Percentiles rank a stretch among this genome's conserved stretches.
Conservation (phyloP, 257 asterid genomes). For the Solanum neorickii region DNA sequence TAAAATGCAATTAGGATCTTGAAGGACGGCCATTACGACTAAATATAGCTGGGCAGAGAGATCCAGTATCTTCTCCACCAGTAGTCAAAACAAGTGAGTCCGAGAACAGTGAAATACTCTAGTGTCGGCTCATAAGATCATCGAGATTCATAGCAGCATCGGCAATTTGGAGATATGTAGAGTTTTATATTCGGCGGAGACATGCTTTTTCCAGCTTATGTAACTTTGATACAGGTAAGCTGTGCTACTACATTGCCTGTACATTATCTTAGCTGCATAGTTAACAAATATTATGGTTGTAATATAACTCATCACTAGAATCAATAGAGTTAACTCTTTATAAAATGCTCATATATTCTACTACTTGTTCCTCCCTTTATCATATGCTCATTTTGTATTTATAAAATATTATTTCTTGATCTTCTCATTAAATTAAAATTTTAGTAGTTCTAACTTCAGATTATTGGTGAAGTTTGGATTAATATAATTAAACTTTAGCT, state of each 20-base stretch:
- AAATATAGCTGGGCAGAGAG: constrained; percentile 42
- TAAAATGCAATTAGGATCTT: constrained; percentile 42
- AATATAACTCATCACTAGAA: neutral
- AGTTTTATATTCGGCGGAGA: neutral
- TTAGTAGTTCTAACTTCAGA: neutral
- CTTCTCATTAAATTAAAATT: neutral
- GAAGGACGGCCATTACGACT: constrained; percentile 78
- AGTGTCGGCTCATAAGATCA: neutral
- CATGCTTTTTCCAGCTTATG: neutral
- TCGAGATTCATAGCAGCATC: neutral
- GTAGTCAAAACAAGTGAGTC: constrained; percentile 6
- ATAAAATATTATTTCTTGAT: neutral
- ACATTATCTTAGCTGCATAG: neutral
- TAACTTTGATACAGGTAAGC: neutral
- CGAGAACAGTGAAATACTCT: constrained; percentile 25
- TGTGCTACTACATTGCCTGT: neutral
- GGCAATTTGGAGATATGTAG: neutral
- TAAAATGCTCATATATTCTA: neutral
- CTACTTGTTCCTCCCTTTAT: neutral
- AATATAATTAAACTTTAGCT: neutral
- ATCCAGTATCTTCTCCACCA: constrained; percentile 21
- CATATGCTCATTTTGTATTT: neutral
- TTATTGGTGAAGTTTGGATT: neutral
- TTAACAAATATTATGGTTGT: neutral
- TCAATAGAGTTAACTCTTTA: neutral